Evolutionary conservation across 2,329 filamentous ascomycete species (phyloP).

Genomic region (Colletotrichum tropicicola): DNA sequence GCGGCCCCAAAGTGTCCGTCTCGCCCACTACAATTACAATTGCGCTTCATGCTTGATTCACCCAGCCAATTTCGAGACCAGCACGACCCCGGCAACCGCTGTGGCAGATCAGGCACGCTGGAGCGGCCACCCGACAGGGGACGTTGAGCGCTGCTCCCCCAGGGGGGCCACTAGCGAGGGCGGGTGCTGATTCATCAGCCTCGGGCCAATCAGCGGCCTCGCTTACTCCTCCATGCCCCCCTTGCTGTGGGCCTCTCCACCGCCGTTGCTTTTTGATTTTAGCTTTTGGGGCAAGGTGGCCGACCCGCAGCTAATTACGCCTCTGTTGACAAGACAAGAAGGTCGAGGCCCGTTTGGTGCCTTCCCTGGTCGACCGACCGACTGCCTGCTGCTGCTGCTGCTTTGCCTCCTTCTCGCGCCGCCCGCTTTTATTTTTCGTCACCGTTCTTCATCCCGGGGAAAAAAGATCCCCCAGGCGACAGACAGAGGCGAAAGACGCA

Average conservation of each 20-base stretch:
- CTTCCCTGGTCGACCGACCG: no score
- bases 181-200: not conserved
- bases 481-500: not conserved
- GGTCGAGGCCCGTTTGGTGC: no score
- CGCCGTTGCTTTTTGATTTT: constrained; percentile 21
- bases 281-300: constrained; percentile 1
- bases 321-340: no score
- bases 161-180: not conserved
- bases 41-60: constrained; percentile 19
- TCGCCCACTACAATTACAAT: not conserved
- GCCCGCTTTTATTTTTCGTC: no score
- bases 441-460: not conserved
- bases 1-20: constrained; percentile 8
- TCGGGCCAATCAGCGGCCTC: not conserved
- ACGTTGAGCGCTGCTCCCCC: not conserved
- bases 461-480: not conserved
- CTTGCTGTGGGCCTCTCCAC: not conserved
- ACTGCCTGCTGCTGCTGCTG: no score
- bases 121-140: constrained; percentile 1
- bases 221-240: not conserved
- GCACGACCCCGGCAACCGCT: constrained; percentile 17
- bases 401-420: no score
- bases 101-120: constrained; percentile 24
- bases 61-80: constrained; percentile 16
- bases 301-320: not conserved